Base-by-base conservation (phyloP, 768 basidiomycete genomes). In the Boletus vinaceobasis region DNA sequence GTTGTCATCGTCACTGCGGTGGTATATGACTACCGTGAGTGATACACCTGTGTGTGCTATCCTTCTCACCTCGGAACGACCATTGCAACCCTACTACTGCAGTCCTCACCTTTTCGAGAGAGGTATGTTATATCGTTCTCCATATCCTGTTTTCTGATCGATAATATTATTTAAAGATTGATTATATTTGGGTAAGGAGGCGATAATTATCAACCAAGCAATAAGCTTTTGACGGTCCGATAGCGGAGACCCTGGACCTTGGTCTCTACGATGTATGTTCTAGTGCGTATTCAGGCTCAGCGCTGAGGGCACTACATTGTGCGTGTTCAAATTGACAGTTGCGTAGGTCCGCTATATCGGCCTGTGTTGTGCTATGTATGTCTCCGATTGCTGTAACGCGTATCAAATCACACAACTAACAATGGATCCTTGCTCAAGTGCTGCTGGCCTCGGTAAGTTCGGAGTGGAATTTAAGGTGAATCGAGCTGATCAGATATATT, bases 161-260 rank as follows among this genome's bases (percentile, higher is more conserved):
- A 50, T 5, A 0, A 21, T 17, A 4, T 21, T 9, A n/a, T n/a
- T n/a, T 4, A 15, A 37, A 61, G 60, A 26, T 61, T 40, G 29
- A 56, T 0, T 60, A 56, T 44, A 15, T 59, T 31, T 59, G 60
- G 60, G 60, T 60, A 11, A 27, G 50, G 23, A 26, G 4, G 5
- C n/a, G 2, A n/a, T 23, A 35, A n/a, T 21, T 11, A 38, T 23
- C 13, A 1, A 33, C 7, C 26, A 2, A 5, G n/a, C 15, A 14
- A 23, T 15, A 23, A 5, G 14, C 5, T 11, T 1, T 6, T 48
- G 32, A 57, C 11, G 8, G 7, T 23, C 3, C 10, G 2, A 11
- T 15, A 58, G 57, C 11, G 39, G 10, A 43, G 14, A 46, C 26
- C 23, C 0, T 58, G 57, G 57, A 52, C 55, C 27, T 38, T 40